Base-by-base conservation (phyloP, 768 basidiomycete genomes). In the Gymnopilus dilepis region DNA sequence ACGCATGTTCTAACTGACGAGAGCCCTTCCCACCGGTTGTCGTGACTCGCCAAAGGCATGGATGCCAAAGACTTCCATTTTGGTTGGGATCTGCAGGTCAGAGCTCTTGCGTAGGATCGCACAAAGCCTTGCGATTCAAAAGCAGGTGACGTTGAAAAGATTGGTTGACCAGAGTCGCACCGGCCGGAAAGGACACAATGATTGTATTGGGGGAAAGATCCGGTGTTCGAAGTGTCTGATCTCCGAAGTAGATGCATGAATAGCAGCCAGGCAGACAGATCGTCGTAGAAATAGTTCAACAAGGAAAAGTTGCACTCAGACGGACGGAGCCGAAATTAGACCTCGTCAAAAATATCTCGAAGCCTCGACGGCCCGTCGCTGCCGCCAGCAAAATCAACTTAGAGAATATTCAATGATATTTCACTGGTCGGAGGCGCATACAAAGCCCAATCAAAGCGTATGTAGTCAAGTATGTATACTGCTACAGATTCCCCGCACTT, bases 1-100 rank as follows among this genome's bases (percentile, higher is more conserved):
- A 21, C 52, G 31, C 22, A 30, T 41, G 42, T 52, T 34, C 12
- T n/a, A 34, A 28, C 33, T 45, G 34, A n/a, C n/a, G 15, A 59
- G 28, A 7, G 12, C 28, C 24, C 34, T 59, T 60, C 52, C 22
- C 59, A 60, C 59, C 33, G 38, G 12, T 38, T 53, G 33, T 53
- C 51, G 37, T 38, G 21, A 34, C 9, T 24, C n/a, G 34, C 34
- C 15, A 19, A 22, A 53, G 51, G n/a, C n/a, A 31, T 24, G 51
- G 33, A 53, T 11, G 33, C 24, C 33, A 21, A n/a, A 22, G 17
- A 21, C 51, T 15, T 21, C 33, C 24, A 17, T 37, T 21, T 30
- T n/a, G 34, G 15, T 37, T 19, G 31, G 33, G 51, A 53, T 38
- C 7, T 8, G 33, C 8, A 34, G 19, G 33, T 17, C 12, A 11